Evolutionary conservation across 106 monocot species (phyloP), one percentile per base, ranked within the genome.

Genomic region (Chionographis japonica): DNA sequence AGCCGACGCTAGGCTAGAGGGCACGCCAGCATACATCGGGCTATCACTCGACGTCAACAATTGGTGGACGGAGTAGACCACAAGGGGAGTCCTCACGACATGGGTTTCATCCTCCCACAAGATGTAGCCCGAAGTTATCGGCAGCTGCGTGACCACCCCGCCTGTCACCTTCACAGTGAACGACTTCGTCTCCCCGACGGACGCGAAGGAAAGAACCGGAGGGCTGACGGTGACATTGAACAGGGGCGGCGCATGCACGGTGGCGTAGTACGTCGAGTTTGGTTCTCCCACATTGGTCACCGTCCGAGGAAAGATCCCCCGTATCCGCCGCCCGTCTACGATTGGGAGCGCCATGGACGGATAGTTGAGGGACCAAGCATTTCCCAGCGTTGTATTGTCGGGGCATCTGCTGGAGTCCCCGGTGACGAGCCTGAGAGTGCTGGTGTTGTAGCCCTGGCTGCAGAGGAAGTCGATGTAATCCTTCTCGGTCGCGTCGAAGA

Each of bases 211-310:
- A 15, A 68, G 50, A 1, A 35, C 14, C 0, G 12, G 8, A 4
- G 68, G 75, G 1, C 20, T 61, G 8, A 75, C 42, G 40, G 15
- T 36, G 3, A 75, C 20, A 2, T 20, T 12, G 3, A 75, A 2
- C 8, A 2, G 9, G 0, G 37, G 1, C 4, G 52, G 52, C 4
- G 37, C 49, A 5, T 41, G 0, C 10, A 68, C 15, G 6, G 61
- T 42, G 12, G 68, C 43, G 19, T 11, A 38, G 16, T 75, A 75
- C 12, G 53, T 43, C 4, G 68, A 68, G 4, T 68, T 68, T 7
- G 60, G 37, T 4, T 3, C 12, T 19, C 75, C 75, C 10, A 75
- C 75, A 61, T 75, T 75, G 6, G 60, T 75, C 8, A 75, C 68
- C 6, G 14, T 68, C 16, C 75, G 50, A 13, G 12, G 7, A 19